A percentile compares a stretch with the other conserved stretches of the same genome.
Evolutionary conservation across 2,329 filamentous ascomycete genomes (phyloP).

Genomic region (Elsinoe arachidis): DNA sequence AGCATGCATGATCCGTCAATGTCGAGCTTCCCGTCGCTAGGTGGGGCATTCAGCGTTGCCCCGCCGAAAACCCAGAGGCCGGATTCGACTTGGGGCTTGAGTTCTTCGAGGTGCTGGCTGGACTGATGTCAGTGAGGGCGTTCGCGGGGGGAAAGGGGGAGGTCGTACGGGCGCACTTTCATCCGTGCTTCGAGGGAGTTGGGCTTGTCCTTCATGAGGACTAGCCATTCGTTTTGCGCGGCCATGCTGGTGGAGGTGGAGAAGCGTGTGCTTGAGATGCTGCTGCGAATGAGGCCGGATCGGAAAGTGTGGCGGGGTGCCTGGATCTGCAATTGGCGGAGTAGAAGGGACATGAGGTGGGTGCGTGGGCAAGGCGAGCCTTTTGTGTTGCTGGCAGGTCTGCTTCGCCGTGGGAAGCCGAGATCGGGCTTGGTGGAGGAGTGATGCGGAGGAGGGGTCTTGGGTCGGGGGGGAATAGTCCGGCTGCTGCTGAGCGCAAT

Average conservation of each 20-base stretch:
- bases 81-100: constrained; percentile 45
- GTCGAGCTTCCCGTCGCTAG: constrained; percentile 54
- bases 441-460: neutral
- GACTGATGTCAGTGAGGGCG: neutral
- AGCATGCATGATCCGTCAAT: constrained; percentile 70
- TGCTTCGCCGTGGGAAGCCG: neutral
- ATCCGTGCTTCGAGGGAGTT: constrained; percentile 36
- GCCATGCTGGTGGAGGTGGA: constrained; percentile 21
- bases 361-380: neutral
- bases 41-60: constrained; percentile 56
- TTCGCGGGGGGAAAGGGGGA: constrained; percentile 4
- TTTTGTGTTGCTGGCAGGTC: neutral
- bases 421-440: constrained; percentile 6
- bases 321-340: neutral
- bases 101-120: constrained; percentile 47
- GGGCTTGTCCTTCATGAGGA: constrained; percentile 39
- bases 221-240: constrained; percentile 41
- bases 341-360: neutral
- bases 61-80: constrained; percentile 60
- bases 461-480: neutral
- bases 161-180: constrained; percentile 31
- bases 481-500: no score
- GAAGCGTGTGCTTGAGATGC: neutral
- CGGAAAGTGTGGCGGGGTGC: constrained; percentile 1
- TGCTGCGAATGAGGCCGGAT: neutral